Evolutionary conservation across 805 yeast genomes (phyloP).

Genomic region (Lipomyces yamadae): DNA sequence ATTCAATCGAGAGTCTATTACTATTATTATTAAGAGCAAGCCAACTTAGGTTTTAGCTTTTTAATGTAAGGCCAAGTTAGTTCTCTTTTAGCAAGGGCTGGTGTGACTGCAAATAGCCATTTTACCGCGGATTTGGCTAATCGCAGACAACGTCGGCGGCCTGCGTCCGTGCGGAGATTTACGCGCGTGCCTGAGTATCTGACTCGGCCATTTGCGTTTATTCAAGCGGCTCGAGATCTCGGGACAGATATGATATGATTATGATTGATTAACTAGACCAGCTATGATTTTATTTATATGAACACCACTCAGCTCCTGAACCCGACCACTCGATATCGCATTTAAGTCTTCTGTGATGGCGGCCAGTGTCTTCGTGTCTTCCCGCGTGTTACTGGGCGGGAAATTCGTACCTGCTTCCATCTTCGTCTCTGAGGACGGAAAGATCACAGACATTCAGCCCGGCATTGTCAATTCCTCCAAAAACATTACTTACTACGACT

Average conservation of each 20-base stretch:
- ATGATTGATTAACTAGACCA: neutral
- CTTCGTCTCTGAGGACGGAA: slow-evolving; percentile 52
- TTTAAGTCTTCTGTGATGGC: slow-evolving; percentile 8
- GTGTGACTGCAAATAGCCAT: neutral
- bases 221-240: neutral
- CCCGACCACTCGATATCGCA: neutral
- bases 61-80: no score
- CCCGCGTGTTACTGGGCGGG: slow-evolving; percentile 38
- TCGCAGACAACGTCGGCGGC: neutral
- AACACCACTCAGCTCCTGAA: neutral
- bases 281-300: neutral
- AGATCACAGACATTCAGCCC: slow-evolving; percentile 57
- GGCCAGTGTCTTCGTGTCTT: slow-evolving; percentile 38
- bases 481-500: slow-evolving; percentile 53
- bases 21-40: no score
- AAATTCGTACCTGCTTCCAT: slow-evolving; percentile 42
- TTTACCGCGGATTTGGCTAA: neutral
- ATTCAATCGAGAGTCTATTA: no score
- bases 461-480: slow-evolving; percentile 34
- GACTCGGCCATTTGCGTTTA: neutral
- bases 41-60: no score
- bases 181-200: slow-evolving; percentile 4
- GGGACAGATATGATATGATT: neutral
- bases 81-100: no score
- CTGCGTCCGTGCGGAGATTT: slow-evolving; percentile 4